Conservation (phyloP, 2,329 filamentous ascomycete genomes). For the Penicillium sp. region DNA sequence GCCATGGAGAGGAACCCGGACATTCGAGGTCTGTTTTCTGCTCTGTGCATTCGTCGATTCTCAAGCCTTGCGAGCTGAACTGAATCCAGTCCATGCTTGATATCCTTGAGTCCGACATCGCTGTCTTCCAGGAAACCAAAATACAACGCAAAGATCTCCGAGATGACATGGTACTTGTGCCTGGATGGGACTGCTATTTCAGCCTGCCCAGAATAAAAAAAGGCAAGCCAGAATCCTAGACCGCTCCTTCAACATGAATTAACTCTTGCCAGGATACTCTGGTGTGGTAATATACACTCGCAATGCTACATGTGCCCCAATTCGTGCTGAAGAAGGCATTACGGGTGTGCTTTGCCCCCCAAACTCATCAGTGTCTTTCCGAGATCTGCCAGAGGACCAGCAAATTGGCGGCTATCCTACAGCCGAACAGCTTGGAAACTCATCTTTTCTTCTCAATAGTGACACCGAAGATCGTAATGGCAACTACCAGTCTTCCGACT, state of each 20-base stretch:
- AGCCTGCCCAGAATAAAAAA: conserved; percentile 92
- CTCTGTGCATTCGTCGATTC: neutral
- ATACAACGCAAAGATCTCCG: conserved; percentile 88
- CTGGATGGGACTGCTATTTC: conserved; percentile 95
- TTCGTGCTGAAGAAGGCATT: conserved; percentile 91
- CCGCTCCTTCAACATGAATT: neutral
- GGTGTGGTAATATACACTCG: conserved; percentile 93
- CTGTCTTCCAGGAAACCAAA: conserved; percentile 94
- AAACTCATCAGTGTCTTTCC: conserved; percentile 66
- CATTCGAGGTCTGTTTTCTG: conserved; percentile 59
- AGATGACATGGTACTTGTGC: conserved; percentile 93
- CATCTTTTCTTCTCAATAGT: neutral
- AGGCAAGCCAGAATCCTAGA: conserved; percentile 52
- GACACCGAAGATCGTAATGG: conserved; percentile 6
- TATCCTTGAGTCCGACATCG: conserved; percentile 83
- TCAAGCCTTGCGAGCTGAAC: neutral
- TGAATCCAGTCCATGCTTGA: conserved; percentile 78
- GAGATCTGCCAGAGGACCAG: conserved; percentile 68
- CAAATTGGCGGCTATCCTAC: conserved; percentile 88
- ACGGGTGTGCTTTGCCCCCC: conserved; percentile 75
- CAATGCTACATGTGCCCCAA: conserved; percentile 78
- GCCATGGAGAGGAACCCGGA: conserved; percentile 71
- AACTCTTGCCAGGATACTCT: conserved; percentile 68
- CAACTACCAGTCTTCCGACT: conserved; percentile 42
- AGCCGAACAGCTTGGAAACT: conserved; percentile 59